Base-by-base conservation (phyloP, 768 basidiomycete genomes). In the Sporobolomyces roseus region DNA sequence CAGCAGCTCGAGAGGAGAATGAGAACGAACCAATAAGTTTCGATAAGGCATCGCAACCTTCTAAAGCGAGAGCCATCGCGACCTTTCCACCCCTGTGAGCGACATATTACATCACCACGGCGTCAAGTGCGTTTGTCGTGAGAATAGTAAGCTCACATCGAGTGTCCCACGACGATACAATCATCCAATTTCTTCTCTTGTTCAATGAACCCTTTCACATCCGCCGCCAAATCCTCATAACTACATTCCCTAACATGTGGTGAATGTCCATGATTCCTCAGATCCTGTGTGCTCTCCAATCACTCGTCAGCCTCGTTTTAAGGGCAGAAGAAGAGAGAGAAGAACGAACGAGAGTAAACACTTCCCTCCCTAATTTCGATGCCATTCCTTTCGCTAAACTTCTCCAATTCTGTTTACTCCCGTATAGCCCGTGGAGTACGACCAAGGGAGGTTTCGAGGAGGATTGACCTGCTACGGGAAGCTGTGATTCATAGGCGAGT, bases 191-290 rank as follows among this genome's bases (percentile, higher is more conserved):
- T 41, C 10, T 72, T 33, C 38, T 81, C 79, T 23, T 61, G 2
- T 36, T 80, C 74, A 66, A 89, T 83, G 75, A 92, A 91, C 51
- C 84, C 80, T 2, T 86, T 78, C 17, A 94, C 84, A 74, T 96
- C 93, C 6, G 79, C 79, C 0, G 90, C 90, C 90, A 94, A 89
- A 43, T 86, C 83, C 14, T 79, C 76, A 77, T 94, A 93, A 19
- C 84, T 85, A 83, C 89, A 89, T 0, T 87, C 86, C 16, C 79
- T 80, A 23, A 80, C 82, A 77, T 91, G 91, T 0, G 89, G 90
- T 0, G 91, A 92, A 23, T 83, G 77, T 2, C 93, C 93, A 72
- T 93, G 92, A 75, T 94, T 96, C n/a, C 93, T 83, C 29, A 94
- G 81, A 78, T 96, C 89, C 89, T 90, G 36, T 23, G 27, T 1